These are phyloP conservation scores for Fragaria ananassa DNA, from an alignment of 306 rosid species.

Conservation along the genomic window DNA sequence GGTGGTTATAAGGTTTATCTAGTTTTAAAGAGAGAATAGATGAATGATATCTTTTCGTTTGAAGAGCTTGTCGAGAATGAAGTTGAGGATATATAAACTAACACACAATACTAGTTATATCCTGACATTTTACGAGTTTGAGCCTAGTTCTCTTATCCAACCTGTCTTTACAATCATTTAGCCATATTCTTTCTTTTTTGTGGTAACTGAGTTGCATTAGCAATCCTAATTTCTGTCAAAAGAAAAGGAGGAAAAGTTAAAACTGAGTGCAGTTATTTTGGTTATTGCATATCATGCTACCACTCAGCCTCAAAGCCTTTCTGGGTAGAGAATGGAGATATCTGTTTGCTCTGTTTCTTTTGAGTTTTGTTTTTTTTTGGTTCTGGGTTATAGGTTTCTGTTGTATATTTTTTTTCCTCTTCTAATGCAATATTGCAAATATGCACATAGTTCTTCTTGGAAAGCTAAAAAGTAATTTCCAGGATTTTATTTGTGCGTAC, in stretches of 20 bases:
- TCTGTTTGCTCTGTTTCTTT: no score
- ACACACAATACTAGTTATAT: background rate
- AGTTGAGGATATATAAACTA: background rate
- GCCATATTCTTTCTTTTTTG: background rate
- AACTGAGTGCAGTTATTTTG: background rate
- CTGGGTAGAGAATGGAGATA: no score
- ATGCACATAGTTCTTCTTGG: slow-evolving; percentile 75
- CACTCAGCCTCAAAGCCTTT: no score
- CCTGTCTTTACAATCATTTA: background rate
- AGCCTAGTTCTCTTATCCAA: background rate
- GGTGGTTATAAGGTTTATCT: background rate
- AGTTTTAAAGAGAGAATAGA: background rate
- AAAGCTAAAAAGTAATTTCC: slow-evolving; percentile 32
- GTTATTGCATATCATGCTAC: no score
- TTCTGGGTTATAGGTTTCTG: no score
- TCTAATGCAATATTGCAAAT: background rate
- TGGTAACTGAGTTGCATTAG: background rate
- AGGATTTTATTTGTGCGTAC: slow-evolving; percentile 79
- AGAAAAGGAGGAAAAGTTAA: background rate
- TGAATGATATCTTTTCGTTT: background rate
- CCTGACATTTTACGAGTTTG: background rate
- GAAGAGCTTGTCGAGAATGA: background rate
- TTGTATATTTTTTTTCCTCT: background rate
- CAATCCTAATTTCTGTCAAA: background rate
- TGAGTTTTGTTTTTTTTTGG: no score